phyloP scores from a whole-genome alignment of 2,329 filamentous ascomycete species.

The Elsinoe perseae region DNA sequence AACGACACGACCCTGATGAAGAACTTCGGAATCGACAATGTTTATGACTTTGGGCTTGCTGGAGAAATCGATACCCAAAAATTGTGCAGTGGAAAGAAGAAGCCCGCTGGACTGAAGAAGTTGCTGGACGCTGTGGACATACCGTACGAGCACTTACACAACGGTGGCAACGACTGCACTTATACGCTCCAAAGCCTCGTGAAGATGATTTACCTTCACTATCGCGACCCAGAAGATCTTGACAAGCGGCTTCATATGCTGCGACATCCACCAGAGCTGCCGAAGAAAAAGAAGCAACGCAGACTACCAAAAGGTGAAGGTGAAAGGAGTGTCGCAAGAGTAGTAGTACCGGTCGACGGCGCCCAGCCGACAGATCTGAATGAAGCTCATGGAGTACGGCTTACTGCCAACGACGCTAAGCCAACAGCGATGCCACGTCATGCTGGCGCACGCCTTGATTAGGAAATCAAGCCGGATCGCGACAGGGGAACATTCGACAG shows the following conservation, averaged over 20 bases:
- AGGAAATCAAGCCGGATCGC: no score
- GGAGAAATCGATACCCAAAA: slow-evolving; percentile 10
- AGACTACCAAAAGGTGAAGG: background rate
- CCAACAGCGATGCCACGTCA: no score
- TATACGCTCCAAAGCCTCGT: slow-evolving; percentile 26
- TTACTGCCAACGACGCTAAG: no score
- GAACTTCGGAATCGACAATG: slow-evolving; percentile 1
- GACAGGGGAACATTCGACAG: no score
- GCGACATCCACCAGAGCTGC: background rate
- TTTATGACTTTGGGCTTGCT: background rate
- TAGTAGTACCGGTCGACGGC: background rate
- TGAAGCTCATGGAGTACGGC: no score
- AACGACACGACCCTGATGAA: slow-evolving; percentile 2
- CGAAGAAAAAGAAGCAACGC: slow-evolving; percentile 4
- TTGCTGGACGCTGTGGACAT: slow-evolving; percentile 4
- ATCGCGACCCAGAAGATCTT: background rate
- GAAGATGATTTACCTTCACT: slow-evolving; percentile 5
- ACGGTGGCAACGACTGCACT: slow-evolving; percentile 28
- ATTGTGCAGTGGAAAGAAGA: slow-evolving; percentile 6
- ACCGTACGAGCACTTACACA: slow-evolving; percentile 20
- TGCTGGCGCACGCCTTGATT: no score
- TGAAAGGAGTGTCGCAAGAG: background rate
- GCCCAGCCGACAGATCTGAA: background rate
- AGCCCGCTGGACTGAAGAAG: background rate
- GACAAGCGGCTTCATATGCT: background rate